Evolutionary conservation across 2,329 filamentous ascomycete genomes (phyloP), one percentile per base, ranked within the genome.

Genomic region (Fusarium dimerum): DNA sequence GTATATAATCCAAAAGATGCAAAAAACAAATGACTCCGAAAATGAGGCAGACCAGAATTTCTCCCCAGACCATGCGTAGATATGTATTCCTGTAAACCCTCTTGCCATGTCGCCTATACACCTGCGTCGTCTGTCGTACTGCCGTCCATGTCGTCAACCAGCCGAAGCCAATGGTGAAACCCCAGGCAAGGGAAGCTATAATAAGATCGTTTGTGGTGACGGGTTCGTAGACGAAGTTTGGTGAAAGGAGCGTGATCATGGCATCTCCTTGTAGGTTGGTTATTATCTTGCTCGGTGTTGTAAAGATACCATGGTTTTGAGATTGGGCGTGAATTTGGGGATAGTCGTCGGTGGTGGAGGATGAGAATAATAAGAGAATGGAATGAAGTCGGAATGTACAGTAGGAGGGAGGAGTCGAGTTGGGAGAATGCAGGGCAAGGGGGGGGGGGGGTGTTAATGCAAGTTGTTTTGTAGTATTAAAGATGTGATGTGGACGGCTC

Each of bases 31-130:
- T 68, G 20, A 76, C 53, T 6, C 68, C 71, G 39, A 79, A 78
- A 9, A 68, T 55, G 11, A 76, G 64, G 11, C 72, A 78, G 4
- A 74, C 73, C 1, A 68, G 2, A 4, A 79, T 67, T 58, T 79
- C 77, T 29, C 72, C 47, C 77, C 77, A 79, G 48, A 79, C 72
- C 73, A 79, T 73, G 68, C 73, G 75, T 0, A 79, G 68, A 52
- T 78, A 78, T 1, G 70, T 64, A 54, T 75, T 77, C 13, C 62
- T 68, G 57, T 50, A 44, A 50, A 71, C 59, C 62, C 68, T 45
- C 16, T 40, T 44, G 6, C 71, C 64, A 40, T 62, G 67, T 9
- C 65, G 71, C n/a, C 66, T 59, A 50, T 66, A 75, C 39, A 71
- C 54, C 8, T 68, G 67, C 16, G 57, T 61, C 1, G 69, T 69